These are phyloP conservation scores for Plectranthus barbatus DNA, from an alignment of 257 asterid species.

Conservation along the genomic window DNA sequence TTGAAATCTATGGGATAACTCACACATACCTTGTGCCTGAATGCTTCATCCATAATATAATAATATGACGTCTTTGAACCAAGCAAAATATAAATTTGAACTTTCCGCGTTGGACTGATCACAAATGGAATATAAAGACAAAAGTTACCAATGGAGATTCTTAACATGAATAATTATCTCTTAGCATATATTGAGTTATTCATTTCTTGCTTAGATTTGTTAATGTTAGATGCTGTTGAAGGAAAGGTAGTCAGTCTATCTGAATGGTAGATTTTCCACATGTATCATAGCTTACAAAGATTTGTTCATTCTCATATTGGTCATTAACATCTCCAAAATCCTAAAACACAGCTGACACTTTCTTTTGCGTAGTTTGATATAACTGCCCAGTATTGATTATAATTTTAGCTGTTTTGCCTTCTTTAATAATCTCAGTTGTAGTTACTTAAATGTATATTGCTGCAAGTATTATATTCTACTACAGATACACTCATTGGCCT, in stretches of 20 bases:
- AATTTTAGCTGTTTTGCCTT: background rate
- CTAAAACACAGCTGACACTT: background rate
- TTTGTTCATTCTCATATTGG: background rate
- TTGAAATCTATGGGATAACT: background rate
- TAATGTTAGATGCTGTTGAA: background rate
- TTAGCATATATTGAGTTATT: background rate
- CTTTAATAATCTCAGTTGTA: background rate
- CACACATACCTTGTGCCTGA: background rate
- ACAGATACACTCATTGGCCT: background rate
- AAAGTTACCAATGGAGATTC: background rate
- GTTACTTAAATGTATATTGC: background rate
- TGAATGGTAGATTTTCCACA: background rate
- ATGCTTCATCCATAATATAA: background rate
- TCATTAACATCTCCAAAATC: background rate
- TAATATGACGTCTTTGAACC: background rate
- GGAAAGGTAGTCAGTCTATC: background rate
- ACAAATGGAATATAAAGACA: background rate
- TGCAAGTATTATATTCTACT: background rate
- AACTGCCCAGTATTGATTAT: constrained; percentile 1
- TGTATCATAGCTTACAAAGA: background rate
- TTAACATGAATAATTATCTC: background rate
- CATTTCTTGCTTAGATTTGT: background rate
- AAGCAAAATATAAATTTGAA: background rate
- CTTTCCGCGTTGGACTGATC: background rate
- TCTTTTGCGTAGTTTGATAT: background rate